Evolutionary conservation across 768 basidiomycete genomes (phyloP).

Genomic region (Pleurotus pulmonarius): DNA sequence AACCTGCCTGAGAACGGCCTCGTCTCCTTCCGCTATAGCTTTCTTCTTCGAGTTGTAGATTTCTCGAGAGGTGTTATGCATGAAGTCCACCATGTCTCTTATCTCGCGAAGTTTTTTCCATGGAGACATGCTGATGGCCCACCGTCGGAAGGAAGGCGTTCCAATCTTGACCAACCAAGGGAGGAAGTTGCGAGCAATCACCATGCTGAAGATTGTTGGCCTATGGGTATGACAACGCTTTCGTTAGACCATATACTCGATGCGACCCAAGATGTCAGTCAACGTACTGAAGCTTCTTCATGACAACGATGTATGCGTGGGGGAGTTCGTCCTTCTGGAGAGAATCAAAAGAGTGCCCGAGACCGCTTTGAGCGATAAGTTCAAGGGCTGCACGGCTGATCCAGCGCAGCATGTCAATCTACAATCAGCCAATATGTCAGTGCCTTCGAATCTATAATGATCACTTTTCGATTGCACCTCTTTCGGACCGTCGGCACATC

Average conservation of each 20-base stretch:
- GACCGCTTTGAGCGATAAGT: constrained; percentile 29
- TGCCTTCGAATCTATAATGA: neutral
- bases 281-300: constrained; percentile 15
- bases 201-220: constrained; percentile 16
- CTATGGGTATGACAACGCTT: constrained; percentile 9
- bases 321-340: constrained; percentile 14
- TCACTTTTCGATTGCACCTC: neutral
- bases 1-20: constrained; percentile 20
- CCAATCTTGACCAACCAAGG: constrained; percentile 21
- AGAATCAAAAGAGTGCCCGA: constrained; percentile 31
- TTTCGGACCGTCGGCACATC: neutral
- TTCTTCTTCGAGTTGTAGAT: constrained; percentile 26
- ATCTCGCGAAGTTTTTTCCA: constrained; percentile 18
- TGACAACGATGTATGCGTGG: constrained; percentile 13
- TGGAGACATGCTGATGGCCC: constrained; percentile 20
- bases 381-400: constrained; percentile 29
- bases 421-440: neutral
- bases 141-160: constrained; percentile 20
- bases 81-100: constrained; percentile 22
- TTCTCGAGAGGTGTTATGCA: constrained; percentile 21
- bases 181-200: constrained; percentile 18
- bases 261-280: neutral
- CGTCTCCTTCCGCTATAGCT: constrained; percentile 22
- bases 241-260: no score
- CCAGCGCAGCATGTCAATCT: constrained; percentile 27